phyloP scores from a whole-genome alignment of 495 filamentous ascomycete species.

The Penicillium herquei region DNA sequence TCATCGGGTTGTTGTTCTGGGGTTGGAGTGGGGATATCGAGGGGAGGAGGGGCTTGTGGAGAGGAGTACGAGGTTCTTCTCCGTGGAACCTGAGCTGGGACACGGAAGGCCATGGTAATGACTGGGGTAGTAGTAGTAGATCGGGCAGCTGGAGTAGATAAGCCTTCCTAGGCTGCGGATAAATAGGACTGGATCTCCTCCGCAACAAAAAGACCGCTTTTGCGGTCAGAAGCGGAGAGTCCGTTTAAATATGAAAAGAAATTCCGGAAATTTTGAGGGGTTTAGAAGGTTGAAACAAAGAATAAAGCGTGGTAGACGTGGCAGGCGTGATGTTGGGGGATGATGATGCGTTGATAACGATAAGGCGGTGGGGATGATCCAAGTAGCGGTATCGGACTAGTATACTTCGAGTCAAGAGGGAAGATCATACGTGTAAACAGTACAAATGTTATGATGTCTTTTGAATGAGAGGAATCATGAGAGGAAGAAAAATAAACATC shows the following conservation, averaged over 20 bases:
- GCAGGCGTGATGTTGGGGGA: slow-evolving; percentile 1
- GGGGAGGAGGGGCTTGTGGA: slow-evolving; percentile 40
- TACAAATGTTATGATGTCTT: no score
- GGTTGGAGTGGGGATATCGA: slow-evolving; percentile 36
- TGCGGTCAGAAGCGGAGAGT: slow-evolving; percentile 8
- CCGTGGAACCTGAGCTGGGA: slow-evolving; percentile 64
- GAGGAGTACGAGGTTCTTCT: slow-evolving; percentile 56
- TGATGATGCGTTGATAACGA: slow-evolving; percentile 27
- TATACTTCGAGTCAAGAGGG: neutral
- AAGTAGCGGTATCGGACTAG: slow-evolving; percentile 21
- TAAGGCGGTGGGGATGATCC: slow-evolving; percentile 20
- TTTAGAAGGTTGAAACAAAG: neutral
- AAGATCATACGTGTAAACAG: no score
- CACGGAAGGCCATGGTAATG: slow-evolving; percentile 77
- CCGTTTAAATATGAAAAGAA: neutral
- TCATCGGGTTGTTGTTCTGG: slow-evolving; percentile 54
- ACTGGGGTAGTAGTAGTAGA: slow-evolving; percentile 1
- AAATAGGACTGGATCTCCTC: slow-evolving; percentile 22
- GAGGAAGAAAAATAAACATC: neutral
- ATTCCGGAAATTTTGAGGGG: neutral
- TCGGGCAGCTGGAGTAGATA: slow-evolving; percentile 1
- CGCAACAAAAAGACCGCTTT: slow-evolving; percentile 17
- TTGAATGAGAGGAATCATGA: no score
- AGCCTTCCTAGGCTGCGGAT: slow-evolving; percentile 7
- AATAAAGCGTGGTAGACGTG: neutral